Base-by-base conservation (phyloP, 1,284 basidiomycete species). In the Exobasidium rhododendri region DNA sequence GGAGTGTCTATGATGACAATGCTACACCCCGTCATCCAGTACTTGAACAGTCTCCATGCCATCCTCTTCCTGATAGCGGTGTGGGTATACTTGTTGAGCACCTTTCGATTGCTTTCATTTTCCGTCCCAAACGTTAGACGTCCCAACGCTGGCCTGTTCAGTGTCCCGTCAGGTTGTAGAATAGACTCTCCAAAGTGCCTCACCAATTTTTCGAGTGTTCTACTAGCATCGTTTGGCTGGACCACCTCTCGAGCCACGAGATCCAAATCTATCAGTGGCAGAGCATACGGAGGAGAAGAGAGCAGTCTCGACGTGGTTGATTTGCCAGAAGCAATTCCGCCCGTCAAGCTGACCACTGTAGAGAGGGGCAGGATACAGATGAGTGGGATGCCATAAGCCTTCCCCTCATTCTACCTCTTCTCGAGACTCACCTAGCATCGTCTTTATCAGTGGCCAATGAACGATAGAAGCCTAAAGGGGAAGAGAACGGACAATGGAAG, bases 221-320 rank as follows among this genome's bases (percentile, higher is more conserved):
- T 35, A 24, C 55, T 58, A 1, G 84, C 84, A 35, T 91, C 90
- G 32, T 91, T 91, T 0, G 94, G 94, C 59, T 86, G 85, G 62
- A 98, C 90, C 56, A 92, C 93, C 73, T 89, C 83, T 32, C 93
- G 88, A 1, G 94, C 92, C 50, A 98, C 85, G 24, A 92, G 70
- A 83, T 98, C 94, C 3, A 94, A 92, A 77, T 98, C 96, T 73
- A 97, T 85, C 69, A 97, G 83, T 14, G 92, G 90, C 31, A 97
- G 82, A 32, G 81, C 71, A 68, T 88, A 84, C 0, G 71, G 68
- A 10, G 73, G 66, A 0, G 84, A 81, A 64, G 84, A 85, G 50
- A 97, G 83, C 44, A 94, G 83, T 4, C 82, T 81, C 0, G 93
- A 92, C 28, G 94, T 94, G 17, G 92, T 91, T 2, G 92, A 96